Evolutionary conservation across 805 yeast species (phyloP).

Genomic region (Candida maesae): DNA sequence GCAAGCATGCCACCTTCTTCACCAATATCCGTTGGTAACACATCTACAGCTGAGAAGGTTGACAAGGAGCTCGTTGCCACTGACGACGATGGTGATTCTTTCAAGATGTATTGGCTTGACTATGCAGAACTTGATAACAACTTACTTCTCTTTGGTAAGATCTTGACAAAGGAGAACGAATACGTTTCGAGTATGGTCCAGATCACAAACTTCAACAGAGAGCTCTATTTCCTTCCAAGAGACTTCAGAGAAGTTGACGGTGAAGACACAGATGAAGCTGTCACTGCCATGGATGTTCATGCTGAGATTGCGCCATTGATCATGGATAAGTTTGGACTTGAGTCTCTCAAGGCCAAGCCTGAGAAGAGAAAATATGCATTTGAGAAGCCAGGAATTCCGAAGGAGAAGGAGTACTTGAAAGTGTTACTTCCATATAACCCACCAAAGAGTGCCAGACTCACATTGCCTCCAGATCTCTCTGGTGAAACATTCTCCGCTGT

Average conservation of each 20-base stretch:
- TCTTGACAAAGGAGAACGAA: slow-evolving; percentile 52
- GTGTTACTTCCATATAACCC: slow-evolving; percentile 72
- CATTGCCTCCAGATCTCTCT: slow-evolving; percentile 57
- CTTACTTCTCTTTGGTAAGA: slow-evolving; percentile 77
- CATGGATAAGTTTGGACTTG: slow-evolving; percentile 58
- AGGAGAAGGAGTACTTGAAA: slow-evolving; percentile 74
- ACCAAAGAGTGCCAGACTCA: slow-evolving; percentile 44
- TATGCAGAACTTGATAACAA: slow-evolving; percentile 72
- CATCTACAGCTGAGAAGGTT: slow-evolving; percentile 17
- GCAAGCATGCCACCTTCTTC: slow-evolving; percentile 17
- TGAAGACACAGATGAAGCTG: slow-evolving; percentile 36
- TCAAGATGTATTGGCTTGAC: slow-evolving; percentile 88
- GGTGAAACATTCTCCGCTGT: slow-evolving; percentile 77
- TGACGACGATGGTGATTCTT: slow-evolving; percentile 32
- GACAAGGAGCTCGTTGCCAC: slow-evolving; percentile 22
- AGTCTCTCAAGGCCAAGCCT: slow-evolving; percentile 63
- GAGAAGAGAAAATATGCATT: slow-evolving; percentile 81
- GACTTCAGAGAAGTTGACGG: slow-evolving; percentile 42
- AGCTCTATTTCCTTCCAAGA: slow-evolving; percentile 76
- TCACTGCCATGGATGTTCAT: slow-evolving; percentile 62
- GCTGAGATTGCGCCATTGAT: slow-evolving; percentile 71
- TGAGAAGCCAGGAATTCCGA: slow-evolving; percentile 77
- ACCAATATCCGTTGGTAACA: slow-evolving; percentile 8
- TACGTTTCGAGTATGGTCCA: slow-evolving; percentile 75
- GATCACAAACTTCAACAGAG: slow-evolving; percentile 63